Percentiles rank a stretch among this genome's conserved stretches.
Conservation (phyloP, 2,329 filamentous ascomycete genomes). For the Westerdykella ornata region DNA sequence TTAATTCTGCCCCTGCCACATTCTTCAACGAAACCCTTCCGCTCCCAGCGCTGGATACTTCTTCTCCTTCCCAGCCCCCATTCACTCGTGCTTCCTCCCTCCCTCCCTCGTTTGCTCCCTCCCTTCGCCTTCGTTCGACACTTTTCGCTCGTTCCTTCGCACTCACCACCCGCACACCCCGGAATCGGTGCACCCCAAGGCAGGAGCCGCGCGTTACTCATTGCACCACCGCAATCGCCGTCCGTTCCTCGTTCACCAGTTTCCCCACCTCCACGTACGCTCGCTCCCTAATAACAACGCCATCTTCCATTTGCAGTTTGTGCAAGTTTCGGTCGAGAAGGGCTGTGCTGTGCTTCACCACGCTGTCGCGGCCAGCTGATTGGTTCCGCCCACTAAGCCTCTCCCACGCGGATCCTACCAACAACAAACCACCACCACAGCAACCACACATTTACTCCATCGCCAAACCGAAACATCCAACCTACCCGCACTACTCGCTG, state of each 20-base stretch:
- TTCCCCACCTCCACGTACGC: conserved; percentile 5
- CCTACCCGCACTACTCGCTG: too few relatives aligned
- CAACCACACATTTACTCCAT: neutral
- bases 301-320: too few relatives aligned
- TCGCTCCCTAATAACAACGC: conserved; percentile 6
- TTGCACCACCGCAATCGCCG: conserved; percentile 7
- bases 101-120: conserved; percentile 13
- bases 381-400: neutral
- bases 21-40: conserved; percentile 16
- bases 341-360: too few relatives aligned
- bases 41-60: conserved; percentile 10
- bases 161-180: too few relatives aligned
- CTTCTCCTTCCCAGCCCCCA: conserved; percentile 25
- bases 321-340: too few relatives aligned
- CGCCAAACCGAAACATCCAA: too few relatives aligned
- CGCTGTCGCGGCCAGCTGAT: neutral
- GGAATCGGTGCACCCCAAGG: neutral
- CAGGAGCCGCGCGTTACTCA: conserved; percentile 26
- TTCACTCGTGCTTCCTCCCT: conserved; percentile 16
- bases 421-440: neutral
- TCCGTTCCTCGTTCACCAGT: conserved; percentile 16
- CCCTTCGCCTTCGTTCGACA: neutral
- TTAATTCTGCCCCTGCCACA: conserved; percentile 13
- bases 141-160: neutral
- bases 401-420: neutral